These are phyloP conservation scores for Suillus cothurnatus DNA, from an alignment of 768 basidiomycete species.

Conservation along the genomic window DNA sequence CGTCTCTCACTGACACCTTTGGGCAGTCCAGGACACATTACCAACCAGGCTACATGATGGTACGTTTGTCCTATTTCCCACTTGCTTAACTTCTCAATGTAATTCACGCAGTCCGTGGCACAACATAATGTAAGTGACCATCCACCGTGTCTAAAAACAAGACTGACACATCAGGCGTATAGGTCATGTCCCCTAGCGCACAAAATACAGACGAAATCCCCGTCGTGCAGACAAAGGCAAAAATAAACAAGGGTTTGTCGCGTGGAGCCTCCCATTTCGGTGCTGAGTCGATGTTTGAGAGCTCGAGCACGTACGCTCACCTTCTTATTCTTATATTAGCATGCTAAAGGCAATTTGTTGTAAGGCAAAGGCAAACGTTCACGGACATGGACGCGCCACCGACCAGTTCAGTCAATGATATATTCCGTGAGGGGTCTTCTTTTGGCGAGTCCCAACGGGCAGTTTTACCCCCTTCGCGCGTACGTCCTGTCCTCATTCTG, in stretches of 20 bases:
- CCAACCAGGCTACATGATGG: constrained; percentile 82
- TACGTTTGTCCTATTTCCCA: constrained; percentile 34
- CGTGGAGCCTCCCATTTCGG: constrained; percentile 75
- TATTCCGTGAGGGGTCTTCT: constrained; percentile 52
- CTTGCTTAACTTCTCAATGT: constrained; percentile 1
- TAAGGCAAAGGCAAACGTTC: constrained; percentile 60
- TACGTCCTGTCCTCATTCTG: constrained; percentile 12
- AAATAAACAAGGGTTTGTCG: constrained; percentile 70
- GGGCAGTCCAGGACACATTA: constrained; percentile 77
- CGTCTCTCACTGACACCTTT: constrained; percentile 66
- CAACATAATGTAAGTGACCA: constrained; percentile 54
- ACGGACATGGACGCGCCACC: constrained; percentile 84
- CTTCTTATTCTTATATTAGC: constrained; percentile 8
- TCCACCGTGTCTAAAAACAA: neutral
- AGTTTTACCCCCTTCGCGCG: constrained; percentile 17
- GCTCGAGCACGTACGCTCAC: constrained; percentile 38
- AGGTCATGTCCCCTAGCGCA: constrained; percentile 50
- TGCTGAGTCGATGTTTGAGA: constrained; percentile 85
- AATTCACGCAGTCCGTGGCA: constrained; percentile 54
- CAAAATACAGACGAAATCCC: constrained; percentile 75
- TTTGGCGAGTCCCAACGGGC: constrained; percentile 32
- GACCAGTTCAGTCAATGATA: constrained; percentile 72
- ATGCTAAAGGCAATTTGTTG: constrained; percentile 12
- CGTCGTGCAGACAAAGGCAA: constrained; percentile 77
- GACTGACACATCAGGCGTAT: constrained; percentile 6